Evolutionary conservation across 495 filamentous ascomycete species (phyloP), one percentile per base, ranked within the genome.

Genomic region (Chlorociboria aeruginascens): DNA sequence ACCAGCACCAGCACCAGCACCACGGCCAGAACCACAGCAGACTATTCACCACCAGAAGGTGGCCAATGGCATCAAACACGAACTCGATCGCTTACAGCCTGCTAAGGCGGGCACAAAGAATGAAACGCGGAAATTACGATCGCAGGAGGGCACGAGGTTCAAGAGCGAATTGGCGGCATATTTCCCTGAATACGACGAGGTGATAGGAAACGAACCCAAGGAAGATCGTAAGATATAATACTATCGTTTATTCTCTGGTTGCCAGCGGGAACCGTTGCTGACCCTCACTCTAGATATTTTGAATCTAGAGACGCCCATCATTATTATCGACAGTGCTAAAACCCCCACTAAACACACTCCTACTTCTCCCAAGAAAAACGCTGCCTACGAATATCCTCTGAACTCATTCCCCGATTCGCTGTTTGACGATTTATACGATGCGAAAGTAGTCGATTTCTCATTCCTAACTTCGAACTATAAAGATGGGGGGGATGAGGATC

Each of bases 151-250:
- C 17, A 69, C 65, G 43, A 66, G 86, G 48, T 79, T 85, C 60
- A 89, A 89, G 71, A 93, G 86, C 65, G 89, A 95, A 58, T 71
- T 95, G 28, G 81, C 86, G 8, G 71, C 77, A 30, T 95, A 92
- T 63, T 93, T 95, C 56, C 79, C 84, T 37, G 87, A 90, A 51
- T 95, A 90, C 64, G 89, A 95, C 61, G 83, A 92, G 54, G 74
- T 94, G 46, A 82, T 95, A 60, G 86, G 83, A 49, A 82, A 89
- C 53, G 82, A 86, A 53, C 76, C 77, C 6, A 78, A 83, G 48
- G 81, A 88, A 60, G 68, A 78, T 48, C 84, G 86, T 94, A 72
- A 55, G 76, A 68, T 30, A 9, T 38, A 30, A 25, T 25, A 25
- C 1, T 25, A 25, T 2, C 20, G 4, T 25, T 25, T 25, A 7